These are phyloP conservation scores for Bimuria novae-zelandiae DNA, from an alignment of 2,329 filamentous ascomycete species.

Conservation along the genomic window DNA sequence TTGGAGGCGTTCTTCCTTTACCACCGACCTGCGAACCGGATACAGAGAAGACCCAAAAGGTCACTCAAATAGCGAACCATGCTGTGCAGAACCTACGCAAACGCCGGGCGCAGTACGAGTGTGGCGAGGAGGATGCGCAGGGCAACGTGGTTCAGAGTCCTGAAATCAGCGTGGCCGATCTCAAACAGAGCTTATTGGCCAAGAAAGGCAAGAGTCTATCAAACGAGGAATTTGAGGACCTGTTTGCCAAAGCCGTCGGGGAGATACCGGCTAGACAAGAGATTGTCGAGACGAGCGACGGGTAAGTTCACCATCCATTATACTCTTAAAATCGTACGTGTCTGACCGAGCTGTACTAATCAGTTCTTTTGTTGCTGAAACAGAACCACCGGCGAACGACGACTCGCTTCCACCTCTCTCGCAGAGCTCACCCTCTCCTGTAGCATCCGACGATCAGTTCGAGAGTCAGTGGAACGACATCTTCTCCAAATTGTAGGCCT, in stretches of 20 bases:
- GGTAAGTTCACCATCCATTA: slow-evolving; percentile 55
- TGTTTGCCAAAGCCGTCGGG: slow-evolving; percentile 75
- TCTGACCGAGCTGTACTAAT: slow-evolving; percentile 68
- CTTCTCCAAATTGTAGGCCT: slow-evolving; percentile 73
- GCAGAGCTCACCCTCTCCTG: slow-evolving; percentile 87
- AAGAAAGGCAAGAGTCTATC: slow-evolving; percentile 83
- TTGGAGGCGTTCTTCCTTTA: slow-evolving; percentile 80
- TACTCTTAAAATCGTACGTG: slow-evolving; percentile 27
- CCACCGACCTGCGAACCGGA: slow-evolving; percentile 94
- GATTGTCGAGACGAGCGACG: slow-evolving; percentile 59
- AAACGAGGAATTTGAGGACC: slow-evolving; percentile 87
- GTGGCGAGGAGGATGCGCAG: slow-evolving; percentile 71
- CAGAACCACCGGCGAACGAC: slow-evolving; percentile 70
- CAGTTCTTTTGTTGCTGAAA: slow-evolving; percentile 74
- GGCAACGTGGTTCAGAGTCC: slow-evolving; percentile 65
- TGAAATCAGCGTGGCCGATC: slow-evolving; percentile 69
- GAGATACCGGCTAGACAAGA: slow-evolving; percentile 70
- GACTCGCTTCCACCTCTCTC: slow-evolving; percentile 85
- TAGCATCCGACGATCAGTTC: slow-evolving; percentile 76
- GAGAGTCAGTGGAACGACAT: slow-evolving; percentile 83
- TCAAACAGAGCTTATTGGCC: slow-evolving; percentile 76
- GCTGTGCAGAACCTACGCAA: slow-evolving; percentile 86
- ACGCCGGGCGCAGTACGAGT: slow-evolving; percentile 87
- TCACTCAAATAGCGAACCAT: slow-evolving; percentile 85
- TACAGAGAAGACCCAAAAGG: slow-evolving; percentile 84